These are phyloP conservation scores for Hypoxylon sp. DNA, from an alignment of 2,329 filamentous ascomycete species.

Conservation along the genomic window DNA sequence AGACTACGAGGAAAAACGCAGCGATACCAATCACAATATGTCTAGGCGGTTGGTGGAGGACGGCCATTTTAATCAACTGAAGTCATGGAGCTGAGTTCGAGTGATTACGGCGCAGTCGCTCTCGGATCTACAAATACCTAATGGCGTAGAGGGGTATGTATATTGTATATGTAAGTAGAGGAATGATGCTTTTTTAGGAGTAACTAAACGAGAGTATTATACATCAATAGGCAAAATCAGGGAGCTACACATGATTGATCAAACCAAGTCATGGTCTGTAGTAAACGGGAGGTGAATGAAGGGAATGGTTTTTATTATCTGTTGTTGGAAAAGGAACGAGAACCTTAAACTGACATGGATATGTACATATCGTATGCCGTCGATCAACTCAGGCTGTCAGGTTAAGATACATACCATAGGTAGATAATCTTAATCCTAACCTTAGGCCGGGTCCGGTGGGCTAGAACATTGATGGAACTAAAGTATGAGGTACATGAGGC, in stretches of 20 bases:
- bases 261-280: neutral
- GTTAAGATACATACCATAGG: neutral
- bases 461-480: neutral
- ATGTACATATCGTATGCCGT: neutral
- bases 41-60: slow-evolving; percentile 27
- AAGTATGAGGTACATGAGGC: neutral
- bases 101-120: neutral
- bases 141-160: neutral
- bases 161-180: neutral
- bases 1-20: slow-evolving; percentile 18
- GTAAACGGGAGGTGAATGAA: neutral
- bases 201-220: slow-evolving; percentile 11
- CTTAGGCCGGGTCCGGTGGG: neutral
- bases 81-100: slow-evolving; percentile 16
- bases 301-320: neutral
- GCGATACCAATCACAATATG: slow-evolving; percentile 29
- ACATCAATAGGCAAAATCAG: too few relatives aligned
- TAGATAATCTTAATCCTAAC: slow-evolving; percentile 1
- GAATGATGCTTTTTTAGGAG: slow-evolving; percentile 3
- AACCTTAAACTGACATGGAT: neutral
- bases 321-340: neutral
- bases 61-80: slow-evolving; percentile 23
- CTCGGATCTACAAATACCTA: slow-evolving; percentile 16
- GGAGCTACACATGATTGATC: neutral
- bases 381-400: neutral